Conservation (phyloP, 441 rosid genomes). For the Aquilaria agallochum region DNA sequence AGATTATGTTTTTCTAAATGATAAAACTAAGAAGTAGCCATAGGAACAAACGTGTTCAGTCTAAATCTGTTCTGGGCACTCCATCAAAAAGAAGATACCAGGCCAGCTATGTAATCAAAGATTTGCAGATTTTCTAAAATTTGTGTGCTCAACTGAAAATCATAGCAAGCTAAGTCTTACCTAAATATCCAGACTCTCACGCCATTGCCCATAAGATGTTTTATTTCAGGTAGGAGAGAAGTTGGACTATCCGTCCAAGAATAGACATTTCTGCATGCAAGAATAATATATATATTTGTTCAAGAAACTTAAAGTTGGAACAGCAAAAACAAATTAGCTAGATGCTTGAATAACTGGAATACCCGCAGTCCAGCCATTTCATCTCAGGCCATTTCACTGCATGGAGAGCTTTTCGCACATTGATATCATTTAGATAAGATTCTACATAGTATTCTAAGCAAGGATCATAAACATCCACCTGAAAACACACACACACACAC, state of each 20-base stretch:
- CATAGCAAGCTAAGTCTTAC: constrained; percentile 10
- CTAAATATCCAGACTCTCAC: constrained; percentile 27
- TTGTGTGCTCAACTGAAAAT: too few relatives aligned
- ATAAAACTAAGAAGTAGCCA: too few relatives aligned
- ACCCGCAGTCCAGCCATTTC: constrained; percentile 16
- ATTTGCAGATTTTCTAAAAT: too few relatives aligned
- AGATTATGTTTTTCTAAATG: too few relatives aligned
- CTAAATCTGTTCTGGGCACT: too few relatives aligned
- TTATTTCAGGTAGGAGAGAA: constrained; percentile 20
- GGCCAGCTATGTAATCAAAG: too few relatives aligned
- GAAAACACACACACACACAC: background rate
- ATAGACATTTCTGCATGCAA: background rate
- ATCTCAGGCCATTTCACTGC: constrained; percentile 3
- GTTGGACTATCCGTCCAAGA: constrained; percentile 7
- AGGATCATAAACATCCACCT: constrained; percentile 19
- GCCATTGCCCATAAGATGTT: constrained; percentile 21
- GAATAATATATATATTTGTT: background rate
- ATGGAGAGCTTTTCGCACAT: constrained; percentile 27
- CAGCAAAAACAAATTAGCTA: background rate
- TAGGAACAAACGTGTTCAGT: too few relatives aligned
- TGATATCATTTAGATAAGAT: constrained; percentile 21
- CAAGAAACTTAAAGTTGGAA: background rate
- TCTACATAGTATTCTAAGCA: constrained; percentile 11
- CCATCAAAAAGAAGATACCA: too few relatives aligned
- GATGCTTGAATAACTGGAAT: background rate